Conservation (phyloP, 192 early-diverging fungal species). For the Podila epicladia region DNA sequence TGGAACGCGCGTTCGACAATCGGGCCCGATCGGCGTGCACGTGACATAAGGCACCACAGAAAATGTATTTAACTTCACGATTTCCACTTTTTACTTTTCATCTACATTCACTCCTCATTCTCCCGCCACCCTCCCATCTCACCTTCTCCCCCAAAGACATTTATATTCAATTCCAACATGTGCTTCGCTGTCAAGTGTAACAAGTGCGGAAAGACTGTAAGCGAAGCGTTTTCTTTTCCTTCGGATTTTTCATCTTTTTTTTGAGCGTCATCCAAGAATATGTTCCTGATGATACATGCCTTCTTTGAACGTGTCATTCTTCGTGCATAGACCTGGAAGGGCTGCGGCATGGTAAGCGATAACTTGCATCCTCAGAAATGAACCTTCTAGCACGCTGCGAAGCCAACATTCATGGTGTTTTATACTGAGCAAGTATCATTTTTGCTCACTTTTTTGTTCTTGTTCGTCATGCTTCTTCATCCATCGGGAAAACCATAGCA, state of each 20-base stretch:
- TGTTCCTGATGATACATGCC: too few relatives aligned
- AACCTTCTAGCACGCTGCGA: background rate
- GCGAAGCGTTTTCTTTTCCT: background rate
- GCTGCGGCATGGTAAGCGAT: slow-evolving; percentile 29
- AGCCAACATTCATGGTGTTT: background rate
- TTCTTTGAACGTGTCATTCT: background rate
- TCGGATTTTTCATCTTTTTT: background rate
- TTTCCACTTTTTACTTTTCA: background rate
- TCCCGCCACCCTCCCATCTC: background rate
- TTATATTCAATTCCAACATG: slow-evolving; percentile 6
- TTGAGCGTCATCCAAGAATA: background rate
- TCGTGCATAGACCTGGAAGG: slow-evolving; percentile 32
- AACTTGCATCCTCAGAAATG: too few relatives aligned
- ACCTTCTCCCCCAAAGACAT: background rate
- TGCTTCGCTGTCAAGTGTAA: slow-evolving; percentile 45
- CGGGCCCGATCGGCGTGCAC: too few relatives aligned
- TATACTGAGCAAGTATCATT: background rate
- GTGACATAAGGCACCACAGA: too few relatives aligned
- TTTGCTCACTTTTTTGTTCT: background rate
- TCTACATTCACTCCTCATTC: background rate
- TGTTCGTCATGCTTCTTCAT: background rate
- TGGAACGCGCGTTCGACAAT: too few relatives aligned
- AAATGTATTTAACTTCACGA: background rate
- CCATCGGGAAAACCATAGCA: slow-evolving; percentile 7
- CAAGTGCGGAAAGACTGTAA: slow-evolving; percentile 41